Percentiles rank a stretch among this genome's conserved stretches.
Conservation (phyloP, 2,329 filamentous ascomycete genomes). For the Nannizzia gypsea region DNA sequence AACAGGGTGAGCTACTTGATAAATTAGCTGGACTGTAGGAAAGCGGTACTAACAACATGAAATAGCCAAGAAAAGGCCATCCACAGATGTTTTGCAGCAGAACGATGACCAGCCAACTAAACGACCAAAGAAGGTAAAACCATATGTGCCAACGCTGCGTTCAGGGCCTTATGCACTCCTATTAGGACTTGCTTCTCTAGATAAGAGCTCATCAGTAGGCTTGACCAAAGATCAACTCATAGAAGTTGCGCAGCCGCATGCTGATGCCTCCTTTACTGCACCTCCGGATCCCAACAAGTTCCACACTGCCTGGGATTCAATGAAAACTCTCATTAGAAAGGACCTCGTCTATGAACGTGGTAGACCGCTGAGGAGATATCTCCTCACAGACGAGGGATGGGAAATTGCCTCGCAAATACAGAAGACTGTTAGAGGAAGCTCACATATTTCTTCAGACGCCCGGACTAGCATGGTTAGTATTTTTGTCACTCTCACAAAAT, state of each 20-base stretch:
- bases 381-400: conserved; percentile 66
- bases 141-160: conserved; percentile 61
- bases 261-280: conserved; percentile 60
- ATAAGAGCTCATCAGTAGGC: conserved; percentile 44
- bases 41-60: conserved; percentile 5
- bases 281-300: conserved; percentile 56
- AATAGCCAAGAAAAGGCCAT: conserved; percentile 23
- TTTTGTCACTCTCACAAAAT: neutral
- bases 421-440: neutral
- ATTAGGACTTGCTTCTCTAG: conserved; percentile 50
- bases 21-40: neutral
- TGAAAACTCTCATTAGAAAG: conserved; percentile 62
- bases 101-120: conserved; percentile 38
- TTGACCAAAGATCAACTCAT: conserved; percentile 59
- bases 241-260: conserved; percentile 56
- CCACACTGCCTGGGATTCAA: conserved; percentile 73
- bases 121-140: conserved; percentile 45
- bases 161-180: conserved; percentile 65
- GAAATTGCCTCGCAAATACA: conserved; percentile 55
- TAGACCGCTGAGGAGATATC: conserved; percentile 55
- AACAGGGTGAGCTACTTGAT: conserved; percentile 1
- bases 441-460: neutral
- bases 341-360: conserved; percentile 63
- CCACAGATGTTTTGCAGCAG: conserved; percentile 19
- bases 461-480: neutral